Conservation (phyloP, 2,329 filamentous ascomycete genomes). For the Neofusicoccum ribis region DNA sequence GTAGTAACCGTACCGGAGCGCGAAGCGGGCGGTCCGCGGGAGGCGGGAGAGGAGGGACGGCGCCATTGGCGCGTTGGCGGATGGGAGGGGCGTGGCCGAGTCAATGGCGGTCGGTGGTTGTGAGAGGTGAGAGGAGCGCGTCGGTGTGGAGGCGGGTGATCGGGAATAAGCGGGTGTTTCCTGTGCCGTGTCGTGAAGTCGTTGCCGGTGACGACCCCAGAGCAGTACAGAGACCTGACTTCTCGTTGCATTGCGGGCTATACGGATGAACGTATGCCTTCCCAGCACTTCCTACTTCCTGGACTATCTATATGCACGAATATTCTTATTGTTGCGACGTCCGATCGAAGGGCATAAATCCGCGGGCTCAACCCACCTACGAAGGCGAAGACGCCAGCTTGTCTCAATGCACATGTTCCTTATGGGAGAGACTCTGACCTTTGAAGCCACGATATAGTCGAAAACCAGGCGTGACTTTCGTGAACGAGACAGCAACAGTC, state of each 20-base stretch:
- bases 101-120: background rate
- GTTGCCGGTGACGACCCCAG: background rate
- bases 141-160: background rate
- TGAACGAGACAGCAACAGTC: background rate
- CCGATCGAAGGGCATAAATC: no score
- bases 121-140: background rate
- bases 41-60: background rate
- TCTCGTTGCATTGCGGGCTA: no score
- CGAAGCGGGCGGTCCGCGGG: background rate
- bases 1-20: background rate
- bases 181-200: background rate
- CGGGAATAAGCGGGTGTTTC: background rate
- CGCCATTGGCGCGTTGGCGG: constrained; percentile 1
- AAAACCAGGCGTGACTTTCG: background rate
- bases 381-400: background rate
- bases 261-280: background rate
- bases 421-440: background rate
- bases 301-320: no score
- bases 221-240: background rate
- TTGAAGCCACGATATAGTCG: background rate
- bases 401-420: background rate
- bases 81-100: background rate
- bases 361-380: no score
- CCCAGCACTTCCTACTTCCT: background rate
- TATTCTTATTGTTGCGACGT: no score